These are phyloP conservation scores for Tetrahymena thermophila DNA, from an alignment of 73 alveolate genomes.

Conservation along the genomic window DNA sequence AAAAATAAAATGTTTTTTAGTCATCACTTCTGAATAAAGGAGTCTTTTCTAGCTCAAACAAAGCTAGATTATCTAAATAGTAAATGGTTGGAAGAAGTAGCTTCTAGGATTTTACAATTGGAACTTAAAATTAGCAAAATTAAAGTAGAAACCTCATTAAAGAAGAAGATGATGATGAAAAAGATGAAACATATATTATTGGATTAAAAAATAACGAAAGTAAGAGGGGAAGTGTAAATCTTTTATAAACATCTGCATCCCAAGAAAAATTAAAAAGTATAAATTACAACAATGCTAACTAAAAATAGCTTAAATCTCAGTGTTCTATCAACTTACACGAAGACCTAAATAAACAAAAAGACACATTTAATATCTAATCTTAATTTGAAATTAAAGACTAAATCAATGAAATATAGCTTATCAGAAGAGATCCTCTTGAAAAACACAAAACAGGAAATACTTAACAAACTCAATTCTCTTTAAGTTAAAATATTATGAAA, in stretches of 20 bases:
- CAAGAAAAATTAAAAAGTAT: background rate
- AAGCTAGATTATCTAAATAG: background rate
- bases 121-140: background rate
- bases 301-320: background rate
- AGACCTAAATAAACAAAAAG: background rate
- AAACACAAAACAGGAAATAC: background rate
- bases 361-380: background rate
- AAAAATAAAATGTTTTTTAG: background rate
- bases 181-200: background rate
- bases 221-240: background rate
- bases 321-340: background rate
- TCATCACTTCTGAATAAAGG: background rate
- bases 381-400: background rate
- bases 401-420: background rate
- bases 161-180: background rate
- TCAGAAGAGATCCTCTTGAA: background rate
- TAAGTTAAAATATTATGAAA: background rate
- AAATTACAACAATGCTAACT: background rate
- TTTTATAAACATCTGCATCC: background rate
- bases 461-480: background rate
- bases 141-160: background rate
- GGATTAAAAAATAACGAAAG: background rate
- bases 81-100: background rate
- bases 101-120: background rate
- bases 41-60: background rate